Percentiles rank a stretch among this genome's conserved stretches.
Conservation (phyloP, 75 land plant genomes). For the Pinus albicaulis region DNA sequence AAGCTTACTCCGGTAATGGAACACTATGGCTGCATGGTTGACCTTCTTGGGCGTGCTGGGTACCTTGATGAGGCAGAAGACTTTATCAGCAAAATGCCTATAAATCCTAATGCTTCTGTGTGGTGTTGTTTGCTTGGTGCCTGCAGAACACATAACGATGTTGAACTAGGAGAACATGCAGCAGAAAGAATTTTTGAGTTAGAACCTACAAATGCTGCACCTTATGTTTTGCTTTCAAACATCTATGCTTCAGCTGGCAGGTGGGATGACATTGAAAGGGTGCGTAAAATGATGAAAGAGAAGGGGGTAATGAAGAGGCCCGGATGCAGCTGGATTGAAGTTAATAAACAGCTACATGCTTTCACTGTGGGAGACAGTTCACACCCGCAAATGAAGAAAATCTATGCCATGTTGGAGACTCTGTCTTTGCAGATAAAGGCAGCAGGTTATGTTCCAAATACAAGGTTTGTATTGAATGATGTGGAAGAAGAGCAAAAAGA, state of each 20-base stretch:
- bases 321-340: constrained; percentile 14
- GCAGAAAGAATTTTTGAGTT: constrained; percentile 8
- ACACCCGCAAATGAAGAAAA: constrained; percentile 12
- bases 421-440: constrained; percentile 14
- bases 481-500: constrained; percentile 7
- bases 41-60: constrained; percentile 24
- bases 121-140: constrained; percentile 14
- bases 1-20: constrained; percentile 11
- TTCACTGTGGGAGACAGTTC: constrained; percentile 7
- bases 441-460: constrained; percentile 14
- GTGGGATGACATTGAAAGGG: constrained; percentile 12
- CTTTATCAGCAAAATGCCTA: not conserved
- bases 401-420: constrained; percentile 9
- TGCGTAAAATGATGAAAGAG: constrained; percentile 13
- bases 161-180: constrained; percentile 11
- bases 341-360: constrained; percentile 2
- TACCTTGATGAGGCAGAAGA: constrained; percentile 15
- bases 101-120: constrained; percentile 1
- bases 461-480: constrained; percentile 12
- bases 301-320: constrained; percentile 9
- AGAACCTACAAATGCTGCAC: constrained; percentile 10
- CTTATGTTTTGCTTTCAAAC: constrained; percentile 15
- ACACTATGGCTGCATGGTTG: constrained; percentile 17
- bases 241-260: constrained; percentile 12
- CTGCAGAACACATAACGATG: constrained; percentile 9